These are phyloP conservation scores for Trypethelium eluteriae DNA, from an alignment of 495 filamentous ascomycete species.

Conservation along the genomic window DNA sequence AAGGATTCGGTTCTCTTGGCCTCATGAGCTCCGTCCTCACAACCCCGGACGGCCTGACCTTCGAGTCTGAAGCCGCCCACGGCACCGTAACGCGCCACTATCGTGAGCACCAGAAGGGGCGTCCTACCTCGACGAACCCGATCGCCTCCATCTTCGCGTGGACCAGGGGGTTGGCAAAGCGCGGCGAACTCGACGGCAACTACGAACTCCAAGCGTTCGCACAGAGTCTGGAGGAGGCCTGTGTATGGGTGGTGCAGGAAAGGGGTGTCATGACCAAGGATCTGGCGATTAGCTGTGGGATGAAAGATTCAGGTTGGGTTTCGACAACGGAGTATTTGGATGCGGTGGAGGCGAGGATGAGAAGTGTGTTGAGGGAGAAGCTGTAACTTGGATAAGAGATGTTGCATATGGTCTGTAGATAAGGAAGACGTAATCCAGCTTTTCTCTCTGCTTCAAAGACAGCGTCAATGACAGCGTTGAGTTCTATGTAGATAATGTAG, in stretches of 20 bases:
- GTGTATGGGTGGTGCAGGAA: slow-evolving; percentile 82
- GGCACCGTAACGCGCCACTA: slow-evolving; percentile 97
- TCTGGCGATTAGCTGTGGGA: slow-evolving; percentile 81
- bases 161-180: slow-evolving; percentile 90
- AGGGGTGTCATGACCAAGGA: slow-evolving; percentile 99
- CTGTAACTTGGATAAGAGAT: slow-evolving; percentile 25
- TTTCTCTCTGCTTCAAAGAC: too few species aligned
- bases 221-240: slow-evolving; percentile 86
- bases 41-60: slow-evolving; percentile 90
- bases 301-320: slow-evolving; percentile 69
- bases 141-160: slow-evolving; percentile 98
- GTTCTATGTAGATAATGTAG: not conserved
- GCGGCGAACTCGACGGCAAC: slow-evolving; percentile 81
- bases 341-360: slow-evolving; percentile 80
- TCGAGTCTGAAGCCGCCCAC: slow-evolving; percentile 95
- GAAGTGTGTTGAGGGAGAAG: slow-evolving; percentile 52
- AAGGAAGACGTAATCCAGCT: too few species aligned
- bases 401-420: too few species aligned
- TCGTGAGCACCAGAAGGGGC: slow-evolving; percentile 95
- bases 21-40: slow-evolving; percentile 97
- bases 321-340: slow-evolving; percentile 82
- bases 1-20: slow-evolving; percentile 95
- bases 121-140: slow-evolving; percentile 95
- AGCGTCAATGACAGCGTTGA: too few species aligned
- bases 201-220: slow-evolving; percentile 84